phyloP scores from a whole-genome alignment of 2,329 filamentous ascomycete genomes.

The Sordariomycetes sp. region DNA sequence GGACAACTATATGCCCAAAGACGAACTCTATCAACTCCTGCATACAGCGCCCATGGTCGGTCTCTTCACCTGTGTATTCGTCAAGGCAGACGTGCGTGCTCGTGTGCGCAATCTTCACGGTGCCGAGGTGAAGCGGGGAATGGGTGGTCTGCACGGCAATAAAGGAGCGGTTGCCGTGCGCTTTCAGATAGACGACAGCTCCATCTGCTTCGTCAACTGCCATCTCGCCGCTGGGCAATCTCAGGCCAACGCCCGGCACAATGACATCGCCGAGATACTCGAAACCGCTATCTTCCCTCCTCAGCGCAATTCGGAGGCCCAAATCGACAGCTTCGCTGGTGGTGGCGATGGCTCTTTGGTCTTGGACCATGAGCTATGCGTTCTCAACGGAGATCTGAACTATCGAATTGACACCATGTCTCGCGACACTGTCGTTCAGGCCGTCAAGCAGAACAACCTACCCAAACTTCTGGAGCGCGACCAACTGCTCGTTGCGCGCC shows the following conservation, averaged over 20 bases:
- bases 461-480: constrained; percentile 84
- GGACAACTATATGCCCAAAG: constrained; percentile 71
- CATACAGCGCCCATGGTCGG: constrained; percentile 85
- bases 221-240: constrained; percentile 92
- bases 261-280: constrained; percentile 83
- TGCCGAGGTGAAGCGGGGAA: constrained; percentile 86
- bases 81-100: constrained; percentile 68
- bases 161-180: constrained; percentile 89
- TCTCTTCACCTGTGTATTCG: constrained; percentile 91
- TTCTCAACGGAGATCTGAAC: constrained; percentile 92
- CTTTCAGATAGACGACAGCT: constrained; percentile 91
- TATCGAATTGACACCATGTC: constrained; percentile 98
- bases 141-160: constrained; percentile 92
- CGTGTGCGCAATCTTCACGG: constrained; percentile 70
- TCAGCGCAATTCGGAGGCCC: constrained; percentile 56
- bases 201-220: constrained; percentile 93
- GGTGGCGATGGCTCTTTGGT: constrained; percentile 96
- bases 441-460: constrained; percentile 73
- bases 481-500: constrained; percentile 79
- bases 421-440: constrained; percentile 82
- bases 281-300: constrained; percentile 67
- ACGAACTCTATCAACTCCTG: constrained; percentile 73
- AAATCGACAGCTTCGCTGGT: constrained; percentile 73
- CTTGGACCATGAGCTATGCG: constrained; percentile 93
- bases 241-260: constrained; percentile 83